Percentiles rank a stretch among this genome's conserved stretches.
Evolutionary conservation across 352 stramenopile genomes (phyloP).

Genomic region (Phytophthora pseudosyringae): DNA sequence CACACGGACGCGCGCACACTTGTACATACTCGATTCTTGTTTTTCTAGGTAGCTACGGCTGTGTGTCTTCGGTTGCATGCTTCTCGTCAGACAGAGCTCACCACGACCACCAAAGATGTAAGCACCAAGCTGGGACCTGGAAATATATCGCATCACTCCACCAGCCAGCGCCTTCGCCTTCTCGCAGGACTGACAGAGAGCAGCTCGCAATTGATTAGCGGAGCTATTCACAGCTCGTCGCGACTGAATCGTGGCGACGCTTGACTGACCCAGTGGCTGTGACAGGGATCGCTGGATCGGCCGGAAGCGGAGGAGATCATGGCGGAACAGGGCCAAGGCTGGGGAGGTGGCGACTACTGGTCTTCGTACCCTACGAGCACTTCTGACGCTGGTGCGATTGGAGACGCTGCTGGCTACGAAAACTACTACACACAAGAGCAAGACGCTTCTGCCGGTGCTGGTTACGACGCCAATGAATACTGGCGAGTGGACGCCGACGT

Average conservation of each 20-base stretch:
- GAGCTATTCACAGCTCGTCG: slow-evolving; percentile 14
- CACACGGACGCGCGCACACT: neutral
- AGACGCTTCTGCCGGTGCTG: neutral
- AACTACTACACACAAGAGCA: slow-evolving; percentile 6
- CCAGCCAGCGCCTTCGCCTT: too few relatives aligned
- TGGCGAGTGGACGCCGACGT: slow-evolving; percentile 59
- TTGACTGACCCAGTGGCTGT: slow-evolving; percentile 16
- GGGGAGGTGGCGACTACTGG: slow-evolving; percentile 4
- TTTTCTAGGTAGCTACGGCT: neutral
- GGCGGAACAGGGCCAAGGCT: slow-evolving; percentile 19
- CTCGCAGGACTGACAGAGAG: too few relatives aligned
- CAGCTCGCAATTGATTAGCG: neutral
- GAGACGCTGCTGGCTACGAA: neutral
- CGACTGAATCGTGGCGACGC: slow-evolving; percentile 2
- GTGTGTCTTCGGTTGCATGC: neutral
- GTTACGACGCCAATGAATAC: slow-evolving; percentile 45
- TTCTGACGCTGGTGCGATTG: neutral
- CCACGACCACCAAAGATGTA: slow-evolving; percentile 14
- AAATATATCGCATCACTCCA: slow-evolving; percentile 12
- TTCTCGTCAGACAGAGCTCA: neutral
- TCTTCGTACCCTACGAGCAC: neutral
- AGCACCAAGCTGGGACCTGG: slow-evolving; percentile 15
- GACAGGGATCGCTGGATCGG: too few relatives aligned
- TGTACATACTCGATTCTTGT: slow-evolving; percentile 12
- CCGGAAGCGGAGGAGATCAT: too few relatives aligned